phyloP scores from a whole-genome alignment of 2,329 filamentous ascomycete species.

The Bipolaris cookei region DNA sequence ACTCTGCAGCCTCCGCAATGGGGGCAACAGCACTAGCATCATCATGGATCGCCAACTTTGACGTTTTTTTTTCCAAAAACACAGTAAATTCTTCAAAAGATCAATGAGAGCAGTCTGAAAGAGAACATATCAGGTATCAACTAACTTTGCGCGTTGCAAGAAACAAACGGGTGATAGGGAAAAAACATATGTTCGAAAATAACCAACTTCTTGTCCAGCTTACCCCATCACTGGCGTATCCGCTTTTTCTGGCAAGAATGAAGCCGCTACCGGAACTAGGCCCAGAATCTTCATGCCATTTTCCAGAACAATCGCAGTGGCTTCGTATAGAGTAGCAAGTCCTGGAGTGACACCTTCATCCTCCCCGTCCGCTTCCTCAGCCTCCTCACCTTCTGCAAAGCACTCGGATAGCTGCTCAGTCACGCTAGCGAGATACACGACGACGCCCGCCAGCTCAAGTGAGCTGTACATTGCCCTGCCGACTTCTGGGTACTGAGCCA shows the following conservation, averaged over 20 bases:
- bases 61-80: too few relatives aligned
- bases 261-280: constrained; percentile 22
- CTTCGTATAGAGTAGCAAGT: constrained; percentile 33
- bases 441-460: constrained; percentile 37
- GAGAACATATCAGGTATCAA: too few relatives aligned
- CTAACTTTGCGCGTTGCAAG: too few relatives aligned
- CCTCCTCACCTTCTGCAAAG: constrained; percentile 28
- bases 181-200: too few relatives aligned
- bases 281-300: constrained; percentile 43
- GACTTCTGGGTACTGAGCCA: constrained; percentile 43
- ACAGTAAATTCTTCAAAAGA: too few relatives aligned
- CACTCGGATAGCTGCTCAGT: constrained; percentile 34
- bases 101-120: too few relatives aligned
- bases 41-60: too few relatives aligned
- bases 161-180: too few relatives aligned
- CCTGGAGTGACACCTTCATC: constrained; percentile 20
- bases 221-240: constrained; percentile 33
- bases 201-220: not conserved
- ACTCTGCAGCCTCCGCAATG: too few relatives aligned
- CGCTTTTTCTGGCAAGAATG: constrained; percentile 23
- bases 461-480: constrained; percentile 32
- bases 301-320: constrained; percentile 37
- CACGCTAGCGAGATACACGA: constrained; percentile 37
- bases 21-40: too few relatives aligned
- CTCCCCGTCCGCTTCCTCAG: constrained; percentile 6